phyloP scores from a whole-genome alignment of 805 yeast genomes.

The Pichia cabralensis region DNA sequence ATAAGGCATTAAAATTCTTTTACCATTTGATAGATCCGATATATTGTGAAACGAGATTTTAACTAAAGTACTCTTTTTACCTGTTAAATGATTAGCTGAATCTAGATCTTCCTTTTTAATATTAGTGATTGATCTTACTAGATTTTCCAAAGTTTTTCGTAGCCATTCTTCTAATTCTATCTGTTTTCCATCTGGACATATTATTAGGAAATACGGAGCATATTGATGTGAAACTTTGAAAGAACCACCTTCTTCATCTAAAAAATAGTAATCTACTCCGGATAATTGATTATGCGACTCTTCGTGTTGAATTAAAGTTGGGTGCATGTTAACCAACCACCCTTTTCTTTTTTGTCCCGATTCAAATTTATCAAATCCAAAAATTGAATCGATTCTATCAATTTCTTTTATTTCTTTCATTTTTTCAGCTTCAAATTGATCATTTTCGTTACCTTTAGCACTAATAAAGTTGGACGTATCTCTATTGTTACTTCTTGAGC shows the following conservation, averaged over 20 bases:
- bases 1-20: slow-evolving; percentile 60
- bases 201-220: slow-evolving; percentile 79
- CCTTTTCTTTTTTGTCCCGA: slow-evolving; percentile 67
- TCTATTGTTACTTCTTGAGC: slow-evolving; percentile 4
- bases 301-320: slow-evolving; percentile 58
- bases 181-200: slow-evolving; percentile 50
- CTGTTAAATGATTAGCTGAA: slow-evolving; percentile 79
- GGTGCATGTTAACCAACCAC: slow-evolving; percentile 93
- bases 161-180: slow-evolving; percentile 80
- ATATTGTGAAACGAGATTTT: slow-evolving; percentile 68
- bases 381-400: slow-evolving; percentile 63
- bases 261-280: slow-evolving; percentile 88
- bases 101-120: slow-evolving; percentile 70
- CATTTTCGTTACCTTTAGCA: not conserved
- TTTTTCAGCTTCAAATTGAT: slow-evolving; percentile 22
- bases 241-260: slow-evolving; percentile 94
- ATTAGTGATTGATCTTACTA: slow-evolving; percentile 46
- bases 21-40: slow-evolving; percentile 63
- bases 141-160: slow-evolving; percentile 53
- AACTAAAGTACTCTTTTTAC: slow-evolving; percentile 54
- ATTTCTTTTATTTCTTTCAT: slow-evolving; percentile 46
- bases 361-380: slow-evolving; percentile 83
- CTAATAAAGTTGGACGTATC: too few relatives aligned
- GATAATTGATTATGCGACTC: slow-evolving; percentile 59
- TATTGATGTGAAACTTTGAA: slow-evolving; percentile 77